Conservation (phyloP, 176 grass and related monocot species). For the Areca catechu region DNA sequence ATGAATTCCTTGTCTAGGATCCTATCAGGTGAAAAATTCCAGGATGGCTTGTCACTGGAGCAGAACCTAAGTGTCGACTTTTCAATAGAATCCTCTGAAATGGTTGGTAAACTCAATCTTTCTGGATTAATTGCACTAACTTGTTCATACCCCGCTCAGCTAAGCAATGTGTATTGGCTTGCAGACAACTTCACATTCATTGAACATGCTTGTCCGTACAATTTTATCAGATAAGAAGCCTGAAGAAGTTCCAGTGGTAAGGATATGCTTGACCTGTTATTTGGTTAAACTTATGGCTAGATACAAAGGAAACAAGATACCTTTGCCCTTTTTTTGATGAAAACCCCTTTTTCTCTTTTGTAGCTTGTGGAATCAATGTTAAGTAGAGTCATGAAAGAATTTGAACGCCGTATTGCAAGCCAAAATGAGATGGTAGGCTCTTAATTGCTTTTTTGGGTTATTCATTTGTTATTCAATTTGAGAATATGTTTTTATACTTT, state of each 20-base stretch:
- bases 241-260: slow-evolving; percentile 78
- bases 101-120: slow-evolving; percentile 30
- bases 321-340: too few relatives aligned
- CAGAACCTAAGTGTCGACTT: slow-evolving; percentile 45
- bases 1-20: slow-evolving; percentile 46
- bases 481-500: neutral
- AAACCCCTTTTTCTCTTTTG: slow-evolving; percentile 7
- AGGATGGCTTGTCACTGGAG: slow-evolving; percentile 40
- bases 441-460: too few relatives aligned
- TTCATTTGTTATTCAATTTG: too few relatives aligned
- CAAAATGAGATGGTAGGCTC: slow-evolving; percentile 55
- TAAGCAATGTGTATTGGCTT: neutral
- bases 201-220: slow-evolving; percentile 56
- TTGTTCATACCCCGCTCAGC: too few relatives aligned
- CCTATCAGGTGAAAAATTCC: slow-evolving; percentile 47
- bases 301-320: too few relatives aligned
- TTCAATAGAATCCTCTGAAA: slow-evolving; percentile 48
- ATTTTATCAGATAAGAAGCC: slow-evolving; percentile 73
- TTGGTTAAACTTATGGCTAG: too few relatives aligned
- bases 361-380: slow-evolving; percentile 82
- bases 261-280: neutral
- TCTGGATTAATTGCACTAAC: neutral
- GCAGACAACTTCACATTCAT: slow-evolving; percentile 57
- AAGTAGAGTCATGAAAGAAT: slow-evolving; percentile 72
- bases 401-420: slow-evolving; percentile 41